These are phyloP conservation scores for Leccinum variabile DNA, from an alignment of 1,284 basidiomycete genomes.

Conservation along the genomic window DNA sequence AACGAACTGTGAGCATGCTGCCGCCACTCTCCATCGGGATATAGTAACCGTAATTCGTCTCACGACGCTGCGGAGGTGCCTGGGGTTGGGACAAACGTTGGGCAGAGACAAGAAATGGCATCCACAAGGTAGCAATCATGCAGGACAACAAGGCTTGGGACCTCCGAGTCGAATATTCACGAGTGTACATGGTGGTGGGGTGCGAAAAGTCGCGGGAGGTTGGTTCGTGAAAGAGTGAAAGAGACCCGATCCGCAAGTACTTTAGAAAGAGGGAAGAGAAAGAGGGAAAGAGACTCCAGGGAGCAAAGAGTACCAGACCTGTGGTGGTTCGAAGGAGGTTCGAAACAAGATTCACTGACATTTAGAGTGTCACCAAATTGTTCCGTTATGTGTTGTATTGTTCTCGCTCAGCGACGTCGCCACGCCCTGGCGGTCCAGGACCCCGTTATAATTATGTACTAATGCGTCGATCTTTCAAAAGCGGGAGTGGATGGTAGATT, in stretches of 20 bases:
- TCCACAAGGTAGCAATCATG: constrained; percentile 12
- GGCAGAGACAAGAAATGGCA: constrained; percentile 12
- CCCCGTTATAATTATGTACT: not conserved
- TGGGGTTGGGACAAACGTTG: not conserved
- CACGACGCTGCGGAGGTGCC: constrained; percentile 19
- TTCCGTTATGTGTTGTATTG: not conserved
- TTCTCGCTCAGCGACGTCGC: not conserved
- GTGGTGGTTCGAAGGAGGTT: constrained; percentile 1
- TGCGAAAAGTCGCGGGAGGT: not conserved
- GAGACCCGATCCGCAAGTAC: not conserved
- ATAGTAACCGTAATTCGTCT: constrained; percentile 43
- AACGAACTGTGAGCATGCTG: constrained; percentile 48
- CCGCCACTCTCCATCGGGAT: constrained; percentile 45
- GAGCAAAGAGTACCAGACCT: constrained; percentile 2
- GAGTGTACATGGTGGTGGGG: constrained; percentile 9
- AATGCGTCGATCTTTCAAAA: constrained; percentile 5
- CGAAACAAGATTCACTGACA: constrained; percentile 2
- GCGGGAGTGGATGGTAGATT: not conserved
- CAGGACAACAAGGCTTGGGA: constrained; percentile 7
- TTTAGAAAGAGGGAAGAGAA: not conserved
- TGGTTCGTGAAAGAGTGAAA: not conserved
- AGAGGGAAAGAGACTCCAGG: not conserved
- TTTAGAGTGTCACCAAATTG: not conserved
- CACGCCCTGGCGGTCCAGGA: not conserved
- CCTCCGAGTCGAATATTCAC: not conserved